phyloP scores from a whole-genome alignment of 352 stramenopile genomes.

The Phytopythium delawarense region DNA sequence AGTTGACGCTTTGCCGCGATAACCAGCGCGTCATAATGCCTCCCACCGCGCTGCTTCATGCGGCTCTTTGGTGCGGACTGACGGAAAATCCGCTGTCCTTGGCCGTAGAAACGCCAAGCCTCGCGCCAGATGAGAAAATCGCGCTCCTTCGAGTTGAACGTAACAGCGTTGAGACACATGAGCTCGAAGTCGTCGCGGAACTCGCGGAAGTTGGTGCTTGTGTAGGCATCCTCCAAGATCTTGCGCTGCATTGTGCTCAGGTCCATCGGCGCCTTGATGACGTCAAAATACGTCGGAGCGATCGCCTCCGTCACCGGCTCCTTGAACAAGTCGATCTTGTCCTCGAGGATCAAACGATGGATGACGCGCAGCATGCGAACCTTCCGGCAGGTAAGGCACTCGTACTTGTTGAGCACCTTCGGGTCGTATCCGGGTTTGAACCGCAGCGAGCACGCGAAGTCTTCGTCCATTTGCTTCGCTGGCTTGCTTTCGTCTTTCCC shows the following conservation, averaged over 20 bases:
- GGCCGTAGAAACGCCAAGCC: slow-evolving; percentile 90
- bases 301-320: slow-evolving; percentile 92
- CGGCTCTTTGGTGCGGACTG: slow-evolving; percentile 67
- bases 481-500: slow-evolving; percentile 34
- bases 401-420: slow-evolving; percentile 72
- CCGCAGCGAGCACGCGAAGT: slow-evolving; percentile 40
- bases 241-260: slow-evolving; percentile 86
- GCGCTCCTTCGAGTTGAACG: slow-evolving; percentile 91
- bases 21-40: slow-evolving; percentile 63
- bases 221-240: slow-evolving; percentile 68
- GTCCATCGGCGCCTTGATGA: slow-evolving; percentile 93
- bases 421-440: slow-evolving; percentile 71
- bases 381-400: slow-evolving; percentile 81
- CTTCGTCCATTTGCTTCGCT: slow-evolving; percentile 60
- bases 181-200: slow-evolving; percentile 94
- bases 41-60: slow-evolving; percentile 75
- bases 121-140: slow-evolving; percentile 91
- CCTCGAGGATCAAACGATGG: slow-evolving; percentile 53
- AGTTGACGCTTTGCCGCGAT: slow-evolving; percentile 75
- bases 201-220: slow-evolving; percentile 59
- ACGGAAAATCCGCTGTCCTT: slow-evolving; percentile 66
- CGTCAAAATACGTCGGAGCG: slow-evolving; percentile 90
- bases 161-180: slow-evolving; percentile 94
- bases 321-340: slow-evolving; percentile 91
- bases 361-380: slow-evolving; percentile 69